Conservation (phyloP, 805 yeast species). For the Yamadazyma takamatsuzukensis region DNA sequence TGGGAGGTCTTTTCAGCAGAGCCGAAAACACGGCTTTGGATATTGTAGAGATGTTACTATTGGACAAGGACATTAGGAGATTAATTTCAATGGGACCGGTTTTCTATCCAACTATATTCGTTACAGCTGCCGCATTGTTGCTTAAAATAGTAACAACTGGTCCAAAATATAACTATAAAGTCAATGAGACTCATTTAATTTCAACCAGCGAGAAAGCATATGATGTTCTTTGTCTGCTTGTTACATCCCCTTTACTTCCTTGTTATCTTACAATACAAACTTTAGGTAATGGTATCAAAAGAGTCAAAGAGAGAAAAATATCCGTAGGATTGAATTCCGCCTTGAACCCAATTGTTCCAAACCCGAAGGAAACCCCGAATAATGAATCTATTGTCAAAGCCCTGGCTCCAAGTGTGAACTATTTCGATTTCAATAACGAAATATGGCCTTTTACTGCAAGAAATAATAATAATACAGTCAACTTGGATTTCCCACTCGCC, state of each 20-base stretch:
- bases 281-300: constrained; percentile 1
- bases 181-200: constrained; percentile 1
- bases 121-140: constrained; percentile 2
- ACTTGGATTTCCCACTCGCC: no score
- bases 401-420: no score
- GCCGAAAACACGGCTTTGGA: constrained; percentile 2
- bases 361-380: no score
- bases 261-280: background rate
- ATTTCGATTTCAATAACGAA: background rate
- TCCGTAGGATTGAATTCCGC: no score
- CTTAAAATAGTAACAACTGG: constrained; percentile 1
- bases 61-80: constrained; percentile 1
- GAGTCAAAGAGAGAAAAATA: background rate
- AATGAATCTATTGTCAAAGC: no score
- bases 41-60: constrained; percentile 1
- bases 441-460: background rate
- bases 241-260: constrained; percentile 1
- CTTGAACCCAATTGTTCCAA: no score
- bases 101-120: constrained; percentile 3
- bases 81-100: constrained; percentile 2
- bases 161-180: background rate
- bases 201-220: background rate
- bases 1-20: background rate
- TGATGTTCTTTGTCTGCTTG: background rate
- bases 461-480: no score